Evolutionary conservation across 805 yeast genomes (phyloP).

Genomic region (Starmera amethionina): DNA sequence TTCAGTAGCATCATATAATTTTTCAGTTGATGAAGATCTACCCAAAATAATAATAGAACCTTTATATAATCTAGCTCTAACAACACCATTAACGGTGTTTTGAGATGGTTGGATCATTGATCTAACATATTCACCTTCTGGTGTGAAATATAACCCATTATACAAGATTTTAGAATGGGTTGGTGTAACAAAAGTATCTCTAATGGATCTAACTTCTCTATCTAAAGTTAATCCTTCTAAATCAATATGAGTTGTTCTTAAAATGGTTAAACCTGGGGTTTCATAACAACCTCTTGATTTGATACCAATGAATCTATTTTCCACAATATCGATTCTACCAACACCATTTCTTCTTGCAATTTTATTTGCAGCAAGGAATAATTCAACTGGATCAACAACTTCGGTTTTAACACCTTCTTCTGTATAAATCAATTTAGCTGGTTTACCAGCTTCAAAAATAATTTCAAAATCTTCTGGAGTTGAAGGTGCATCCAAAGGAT

Average conservation of each 20-base stretch:
- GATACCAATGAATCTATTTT: conserved; percentile 97
- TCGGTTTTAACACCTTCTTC: conserved; percentile 45
- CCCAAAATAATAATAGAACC: conserved; percentile 81
- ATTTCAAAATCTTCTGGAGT: conserved; percentile 83
- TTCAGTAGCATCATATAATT: conserved; percentile 94
- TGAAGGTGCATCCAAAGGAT: conserved; percentile 92
- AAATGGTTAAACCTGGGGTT: conserved; percentile 94
- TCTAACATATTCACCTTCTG: conserved; percentile 95
- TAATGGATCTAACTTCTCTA: conserved; percentile 93
- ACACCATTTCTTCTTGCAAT: conserved; percentile 99
- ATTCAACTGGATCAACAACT: conserved; percentile 82
- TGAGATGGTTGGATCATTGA: conserved; percentile 92
- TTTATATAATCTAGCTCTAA: conserved; percentile 89
- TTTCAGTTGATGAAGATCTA: conserved; percentile 92
- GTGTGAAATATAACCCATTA: conserved; percentile 97
- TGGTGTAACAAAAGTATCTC: conserved; percentile 94
- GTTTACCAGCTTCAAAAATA: conserved; percentile 78
- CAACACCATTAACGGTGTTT: conserved; percentile 90
- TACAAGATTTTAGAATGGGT: conserved; percentile 82
- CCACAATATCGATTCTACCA: conserved; percentile 98
- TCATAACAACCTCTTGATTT: conserved; percentile 99
- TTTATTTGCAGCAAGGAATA: conserved; percentile 86
- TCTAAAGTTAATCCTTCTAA: conserved; percentile 95
- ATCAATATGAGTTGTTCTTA: conserved; percentile 92
- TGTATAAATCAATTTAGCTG: conserved; percentile 64